phyloP scores from a whole-genome alignment of 2,329 filamentous ascomycete species.

The Lachnellula suecica region DNA sequence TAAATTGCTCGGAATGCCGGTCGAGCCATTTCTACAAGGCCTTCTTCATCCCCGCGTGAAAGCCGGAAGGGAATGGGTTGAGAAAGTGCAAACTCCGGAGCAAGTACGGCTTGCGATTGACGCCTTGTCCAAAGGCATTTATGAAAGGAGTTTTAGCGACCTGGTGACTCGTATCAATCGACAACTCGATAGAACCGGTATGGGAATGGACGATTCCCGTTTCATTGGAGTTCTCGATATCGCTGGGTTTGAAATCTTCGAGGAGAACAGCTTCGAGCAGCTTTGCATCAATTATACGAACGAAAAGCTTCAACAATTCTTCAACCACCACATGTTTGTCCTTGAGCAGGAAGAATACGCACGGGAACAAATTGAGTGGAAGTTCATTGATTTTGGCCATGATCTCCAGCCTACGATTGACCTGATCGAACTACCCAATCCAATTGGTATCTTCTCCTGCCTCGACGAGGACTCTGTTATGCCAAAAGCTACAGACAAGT shows the following conservation, averaged over 20 bases:
- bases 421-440: slow-evolving; percentile 91
- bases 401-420: slow-evolving; percentile 98
- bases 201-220: slow-evolving; percentile 81
- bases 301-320: slow-evolving; percentile 98
- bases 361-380: slow-evolving; percentile 97
- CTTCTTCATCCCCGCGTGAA: slow-evolving; percentile 92
- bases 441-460: slow-evolving; percentile 98
- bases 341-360: slow-evolving; percentile 98
- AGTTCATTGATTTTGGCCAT: slow-evolving; percentile 98
- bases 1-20: slow-evolving; percentile 76
- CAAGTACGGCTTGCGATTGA: slow-evolving; percentile 90
- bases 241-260: slow-evolving; percentile 98
- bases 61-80: slow-evolving; percentile 95
- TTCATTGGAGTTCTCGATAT: slow-evolving; percentile 99
- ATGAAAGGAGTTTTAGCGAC: slow-evolving; percentile 92
- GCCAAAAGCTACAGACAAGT: slow-evolving; percentile 96
- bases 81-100: slow-evolving; percentile 96
- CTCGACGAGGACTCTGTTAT: slow-evolving; percentile 97
- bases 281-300: slow-evolving; percentile 99
- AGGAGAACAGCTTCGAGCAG: slow-evolving; percentile 97
- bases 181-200: slow-evolving; percentile 83
- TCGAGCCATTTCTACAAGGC: slow-evolving; percentile 84
- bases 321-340: slow-evolving; percentile 99
- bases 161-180: slow-evolving; percentile 89
- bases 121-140: slow-evolving; percentile 93